phyloP scores from a whole-genome alignment of 2,329 filamentous ascomycete species.

The Colletotrichum sp. region DNA sequence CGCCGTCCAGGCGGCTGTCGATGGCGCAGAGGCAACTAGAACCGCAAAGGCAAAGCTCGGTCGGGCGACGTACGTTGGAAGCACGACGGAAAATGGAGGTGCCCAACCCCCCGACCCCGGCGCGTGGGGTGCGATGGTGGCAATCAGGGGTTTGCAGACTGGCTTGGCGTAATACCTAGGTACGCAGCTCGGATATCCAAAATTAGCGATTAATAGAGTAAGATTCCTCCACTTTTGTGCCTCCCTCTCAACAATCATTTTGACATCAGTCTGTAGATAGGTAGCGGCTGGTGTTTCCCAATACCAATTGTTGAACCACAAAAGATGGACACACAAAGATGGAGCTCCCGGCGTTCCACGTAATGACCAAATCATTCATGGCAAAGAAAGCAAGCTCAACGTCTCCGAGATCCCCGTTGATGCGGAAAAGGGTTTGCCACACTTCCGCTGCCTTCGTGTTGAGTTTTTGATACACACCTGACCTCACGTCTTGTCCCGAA shows the following conservation, averaged over 20 bases:
- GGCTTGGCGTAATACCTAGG: slow-evolving; percentile 15
- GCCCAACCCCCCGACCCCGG: slow-evolving; percentile 67
- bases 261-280: neutral
- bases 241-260: neutral
- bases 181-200: neutral
- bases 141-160: slow-evolving; percentile 42
- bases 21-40: slow-evolving; percentile 67
- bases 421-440: neutral
- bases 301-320: neutral
- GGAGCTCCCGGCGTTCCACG: neutral
- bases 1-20: slow-evolving; percentile 62
- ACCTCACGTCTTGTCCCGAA: neutral
- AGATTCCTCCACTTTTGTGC: neutral
- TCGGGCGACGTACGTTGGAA: slow-evolving; percentile 70
- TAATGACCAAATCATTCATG: neutral
- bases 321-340: neutral
- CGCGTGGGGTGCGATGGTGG: slow-evolving; percentile 70
- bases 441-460: neutral
- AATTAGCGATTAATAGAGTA: neutral
- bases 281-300: neutral
- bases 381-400: neutral
- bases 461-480: neutral
- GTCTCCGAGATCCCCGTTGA: neutral
- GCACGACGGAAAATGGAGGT: slow-evolving; percentile 51
- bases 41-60: slow-evolving; percentile 69